Percentiles rank a stretch among this genome's conserved stretches.
phyloP scores from a whole-genome alignment of 2,329 filamentous ascomycete species.

The Aspergillus hortae region DNA sequence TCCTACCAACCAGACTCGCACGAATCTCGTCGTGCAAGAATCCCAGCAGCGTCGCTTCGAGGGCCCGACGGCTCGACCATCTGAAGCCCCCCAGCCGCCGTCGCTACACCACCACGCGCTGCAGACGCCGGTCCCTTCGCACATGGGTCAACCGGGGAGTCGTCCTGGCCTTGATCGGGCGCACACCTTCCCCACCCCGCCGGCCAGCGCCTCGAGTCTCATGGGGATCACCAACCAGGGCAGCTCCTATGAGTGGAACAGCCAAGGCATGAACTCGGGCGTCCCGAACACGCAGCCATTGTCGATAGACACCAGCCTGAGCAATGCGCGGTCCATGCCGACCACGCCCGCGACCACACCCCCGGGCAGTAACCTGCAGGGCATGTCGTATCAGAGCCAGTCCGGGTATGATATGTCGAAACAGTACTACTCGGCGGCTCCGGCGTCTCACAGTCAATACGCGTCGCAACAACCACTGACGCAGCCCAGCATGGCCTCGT shows the following conservation, averaged over 20 bases:
- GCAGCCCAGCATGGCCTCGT: slow-evolving; percentile 66
- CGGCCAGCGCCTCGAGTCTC: slow-evolving; percentile 85
- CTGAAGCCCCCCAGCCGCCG: slow-evolving; percentile 66
- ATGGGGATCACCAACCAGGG: slow-evolving; percentile 72
- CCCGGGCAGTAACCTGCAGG: slow-evolving; percentile 71
- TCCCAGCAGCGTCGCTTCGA: slow-evolving; percentile 73
- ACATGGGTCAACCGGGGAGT: slow-evolving; percentile 60
- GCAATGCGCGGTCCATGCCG: slow-evolving; percentile 78
- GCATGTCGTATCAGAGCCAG: slow-evolving; percentile 72
- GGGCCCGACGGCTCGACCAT: slow-evolving; percentile 47
- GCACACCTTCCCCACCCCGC: slow-evolving; percentile 90
- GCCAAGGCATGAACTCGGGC: slow-evolving; percentile 59
- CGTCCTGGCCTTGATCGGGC: slow-evolving; percentile 78
- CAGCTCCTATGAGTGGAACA: slow-evolving; percentile 73
- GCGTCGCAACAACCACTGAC: slow-evolving; percentile 57
- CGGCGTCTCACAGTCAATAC: slow-evolving; percentile 66
- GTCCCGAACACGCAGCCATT: slow-evolving; percentile 66
- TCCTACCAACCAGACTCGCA: slow-evolving; percentile 74
- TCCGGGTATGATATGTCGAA: slow-evolving; percentile 74
- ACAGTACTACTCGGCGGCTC: slow-evolving; percentile 70
- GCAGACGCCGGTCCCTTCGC: slow-evolving; percentile 55
- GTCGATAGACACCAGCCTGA: slow-evolving; percentile 75
- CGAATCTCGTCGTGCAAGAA: slow-evolving; percentile 82
- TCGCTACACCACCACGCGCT: slow-evolving; percentile 61
- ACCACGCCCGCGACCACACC: slow-evolving; percentile 89